Evolutionary conservation across 495 filamentous ascomycete genomes (phyloP).

Genomic region (Sporormia fimetaria): DNA sequence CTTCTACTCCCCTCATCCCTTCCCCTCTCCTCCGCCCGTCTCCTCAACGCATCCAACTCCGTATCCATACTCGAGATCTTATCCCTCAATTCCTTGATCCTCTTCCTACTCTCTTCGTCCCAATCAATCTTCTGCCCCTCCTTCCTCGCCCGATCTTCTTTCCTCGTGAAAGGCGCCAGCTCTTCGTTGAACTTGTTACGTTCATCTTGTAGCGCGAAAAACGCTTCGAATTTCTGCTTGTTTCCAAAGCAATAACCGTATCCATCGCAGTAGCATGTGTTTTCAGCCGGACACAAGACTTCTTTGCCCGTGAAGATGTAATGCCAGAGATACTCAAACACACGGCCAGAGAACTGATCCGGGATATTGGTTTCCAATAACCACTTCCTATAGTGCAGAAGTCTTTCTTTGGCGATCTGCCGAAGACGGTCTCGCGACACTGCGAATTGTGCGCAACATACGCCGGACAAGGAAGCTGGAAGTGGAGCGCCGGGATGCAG

Average conservation of each 20-base stretch:
- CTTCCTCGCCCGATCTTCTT: slow-evolving; percentile 9
- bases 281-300: slow-evolving; percentile 47
- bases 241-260: slow-evolving; percentile 62
- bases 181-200: slow-evolving; percentile 18
- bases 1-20: slow-evolving; percentile 11
- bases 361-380: slow-evolving; percentile 45
- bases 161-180: slow-evolving; percentile 11
- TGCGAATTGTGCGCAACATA: slow-evolving; percentile 52
- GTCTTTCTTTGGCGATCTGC: slow-evolving; percentile 48
- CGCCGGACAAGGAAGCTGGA: slow-evolving; percentile 18
- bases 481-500: slow-evolving; percentile 24
- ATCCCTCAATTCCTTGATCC: slow-evolving; percentile 16
- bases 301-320: slow-evolving; percentile 46
- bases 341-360: slow-evolving; percentile 53
- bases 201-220: slow-evolving; percentile 22
- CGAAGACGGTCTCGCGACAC: slow-evolving; percentile 29
- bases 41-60: slow-evolving; percentile 14
- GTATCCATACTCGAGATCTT: slow-evolving; percentile 18
- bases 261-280: slow-evolving; percentile 59
- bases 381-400: slow-evolving; percentile 53
- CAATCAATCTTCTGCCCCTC: slow-evolving; percentile 7
- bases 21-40: slow-evolving; percentile 17
- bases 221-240: slow-evolving; percentile 38
- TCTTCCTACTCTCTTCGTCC: slow-evolving; percentile 2
- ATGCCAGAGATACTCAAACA: slow-evolving; percentile 64